Conservation (phyloP, 2,329 filamentous ascomycete genomes). For the Penicillium vulpinum region DNA sequence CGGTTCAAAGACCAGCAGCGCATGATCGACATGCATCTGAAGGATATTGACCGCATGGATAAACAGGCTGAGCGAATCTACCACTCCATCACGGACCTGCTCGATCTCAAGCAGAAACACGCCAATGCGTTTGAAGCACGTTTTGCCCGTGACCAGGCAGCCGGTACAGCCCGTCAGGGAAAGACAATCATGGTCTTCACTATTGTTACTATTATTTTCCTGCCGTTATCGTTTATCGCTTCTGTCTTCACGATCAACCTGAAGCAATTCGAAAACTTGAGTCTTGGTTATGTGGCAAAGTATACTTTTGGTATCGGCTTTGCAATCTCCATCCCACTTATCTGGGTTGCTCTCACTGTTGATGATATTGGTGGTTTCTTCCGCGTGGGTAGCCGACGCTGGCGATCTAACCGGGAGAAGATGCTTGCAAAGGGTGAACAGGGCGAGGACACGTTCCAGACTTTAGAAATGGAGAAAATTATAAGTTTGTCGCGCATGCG, state of each 20-base stretch:
- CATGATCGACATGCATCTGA: conserved; percentile 58
- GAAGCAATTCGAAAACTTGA: conserved; percentile 48
- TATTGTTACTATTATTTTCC: conserved; percentile 59
- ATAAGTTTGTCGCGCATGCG: conserved; percentile 25
- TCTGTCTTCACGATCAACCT: conserved; percentile 59
- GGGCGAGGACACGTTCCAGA: conserved; percentile 8
- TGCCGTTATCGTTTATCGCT: conserved; percentile 57
- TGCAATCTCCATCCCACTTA: conserved; percentile 54
- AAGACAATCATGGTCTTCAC: conserved; percentile 62
- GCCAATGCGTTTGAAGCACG: conserved; percentile 67
- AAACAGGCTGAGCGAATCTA: conserved; percentile 63
- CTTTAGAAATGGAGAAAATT: conserved; percentile 30
- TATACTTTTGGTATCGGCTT: conserved; percentile 59
- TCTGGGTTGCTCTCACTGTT: conserved; percentile 48
- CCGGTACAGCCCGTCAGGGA: conserved; percentile 58
- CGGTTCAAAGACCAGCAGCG: conserved; percentile 59
- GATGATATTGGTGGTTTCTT: conserved; percentile 43
- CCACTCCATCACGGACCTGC: conserved; percentile 59
- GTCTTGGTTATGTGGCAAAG: conserved; percentile 53
- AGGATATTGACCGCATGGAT: conserved; percentile 65
- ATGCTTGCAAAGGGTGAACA: not conserved
- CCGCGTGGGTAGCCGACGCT: conserved; percentile 27
- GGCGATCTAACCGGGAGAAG: conserved; percentile 21
- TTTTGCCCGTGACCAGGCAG: conserved; percentile 58
- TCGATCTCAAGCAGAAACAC: conserved; percentile 69